These are phyloP conservation scores for Aspergillus taichungensis DNA, from an alignment of 495 filamentous ascomycete genomes.

Conservation along the genomic window DNA sequence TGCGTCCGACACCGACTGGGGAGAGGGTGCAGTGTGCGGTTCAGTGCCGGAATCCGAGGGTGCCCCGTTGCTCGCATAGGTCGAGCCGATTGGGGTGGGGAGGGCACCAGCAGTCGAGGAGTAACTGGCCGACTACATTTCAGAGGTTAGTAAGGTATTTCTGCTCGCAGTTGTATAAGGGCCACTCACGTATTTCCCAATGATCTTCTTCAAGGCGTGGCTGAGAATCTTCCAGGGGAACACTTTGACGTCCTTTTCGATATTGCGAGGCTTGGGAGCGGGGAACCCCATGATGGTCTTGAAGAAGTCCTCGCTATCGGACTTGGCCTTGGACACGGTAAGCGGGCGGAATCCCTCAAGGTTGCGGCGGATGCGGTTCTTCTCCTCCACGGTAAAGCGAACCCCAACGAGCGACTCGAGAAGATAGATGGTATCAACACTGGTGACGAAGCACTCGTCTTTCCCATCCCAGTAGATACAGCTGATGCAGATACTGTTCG, in stretches of 20 bases:
- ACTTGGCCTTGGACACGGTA: slow-evolving; percentile 86
- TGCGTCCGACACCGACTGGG: slow-evolving; percentile 36
- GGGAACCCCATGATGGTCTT: slow-evolving; percentile 98
- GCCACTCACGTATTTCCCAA: slow-evolving; percentile 87
- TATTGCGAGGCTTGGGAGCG: slow-evolving; percentile 88
- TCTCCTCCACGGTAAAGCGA: slow-evolving; percentile 88
- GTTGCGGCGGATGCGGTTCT: slow-evolving; percentile 93
- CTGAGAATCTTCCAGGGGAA: slow-evolving; percentile 86
- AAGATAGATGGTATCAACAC: slow-evolving; percentile 90
- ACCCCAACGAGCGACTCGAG: slow-evolving; percentile 79
- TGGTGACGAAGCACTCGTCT: slow-evolving; percentile 82
- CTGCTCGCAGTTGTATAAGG: neutral
- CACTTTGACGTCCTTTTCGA: slow-evolving; percentile 98
- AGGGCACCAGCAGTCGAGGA: slow-evolving; percentile 41
- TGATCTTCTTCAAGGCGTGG: slow-evolving; percentile 88
- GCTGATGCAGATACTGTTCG: slow-evolving; percentile 76
- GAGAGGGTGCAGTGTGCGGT: slow-evolving; percentile 31
- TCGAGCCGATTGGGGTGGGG: slow-evolving; percentile 28
- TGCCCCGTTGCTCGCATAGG: slow-evolving; percentile 29
- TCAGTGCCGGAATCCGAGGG: slow-evolving; percentile 37
- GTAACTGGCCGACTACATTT: slow-evolving; percentile 40
- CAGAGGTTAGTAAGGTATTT: neutral
- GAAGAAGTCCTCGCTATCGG: slow-evolving; percentile 92
- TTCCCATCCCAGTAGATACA: slow-evolving; percentile 93
- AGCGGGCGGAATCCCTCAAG: slow-evolving; percentile 83